Conservation (phyloP, 139 green algal species). For the Chlamydomonas applanata region DNA sequence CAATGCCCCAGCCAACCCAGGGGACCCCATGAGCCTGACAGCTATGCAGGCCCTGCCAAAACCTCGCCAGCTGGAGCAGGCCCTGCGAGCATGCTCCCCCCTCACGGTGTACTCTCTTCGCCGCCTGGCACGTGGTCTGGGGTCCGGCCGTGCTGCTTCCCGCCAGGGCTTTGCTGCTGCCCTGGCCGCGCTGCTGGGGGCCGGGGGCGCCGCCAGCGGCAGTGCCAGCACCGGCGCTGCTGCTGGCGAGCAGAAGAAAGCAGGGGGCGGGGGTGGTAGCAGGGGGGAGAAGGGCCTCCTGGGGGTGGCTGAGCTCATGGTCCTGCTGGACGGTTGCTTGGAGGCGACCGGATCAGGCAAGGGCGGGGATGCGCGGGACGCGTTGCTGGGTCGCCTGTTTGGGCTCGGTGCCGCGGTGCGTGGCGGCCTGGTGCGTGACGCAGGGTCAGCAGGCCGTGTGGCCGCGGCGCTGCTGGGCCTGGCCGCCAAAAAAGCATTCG, state of each 20-base stretch:
- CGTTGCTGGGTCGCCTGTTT: conserved; percentile 71
- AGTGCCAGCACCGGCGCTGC: conserved; percentile 2
- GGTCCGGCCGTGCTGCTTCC: conserved; percentile 60
- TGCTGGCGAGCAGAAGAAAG: background rate
- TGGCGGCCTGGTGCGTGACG: conserved; percentile 21
- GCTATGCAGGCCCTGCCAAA: conserved; percentile 7
- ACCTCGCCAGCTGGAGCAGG: conserved; percentile 25
- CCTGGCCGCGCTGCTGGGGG: conserved; percentile 47
- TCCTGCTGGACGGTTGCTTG: conserved; percentile 50
- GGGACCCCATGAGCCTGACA: background rate
- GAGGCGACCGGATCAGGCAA: conserved; percentile 47
- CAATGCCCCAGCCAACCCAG: conserved; percentile 7
- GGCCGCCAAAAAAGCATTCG: conserved; percentile 62
- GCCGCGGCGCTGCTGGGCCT: conserved; percentile 43
- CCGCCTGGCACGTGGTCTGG: conserved; percentile 68
- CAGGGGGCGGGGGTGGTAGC: background rate
- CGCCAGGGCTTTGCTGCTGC: conserved; percentile 82
- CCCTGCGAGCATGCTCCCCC: conserved; percentile 54
- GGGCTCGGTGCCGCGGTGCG: conserved; percentile 58
- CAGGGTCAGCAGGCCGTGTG: background rate
- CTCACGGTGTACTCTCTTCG: conserved; percentile 68
- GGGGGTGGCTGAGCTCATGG: background rate
- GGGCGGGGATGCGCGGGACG: conserved; percentile 58
- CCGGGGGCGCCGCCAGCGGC: background rate
- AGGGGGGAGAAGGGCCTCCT: background rate